Base-by-base conservation (phyloP, 148 eudicot species). In the Spergularia bocconei region DNA sequence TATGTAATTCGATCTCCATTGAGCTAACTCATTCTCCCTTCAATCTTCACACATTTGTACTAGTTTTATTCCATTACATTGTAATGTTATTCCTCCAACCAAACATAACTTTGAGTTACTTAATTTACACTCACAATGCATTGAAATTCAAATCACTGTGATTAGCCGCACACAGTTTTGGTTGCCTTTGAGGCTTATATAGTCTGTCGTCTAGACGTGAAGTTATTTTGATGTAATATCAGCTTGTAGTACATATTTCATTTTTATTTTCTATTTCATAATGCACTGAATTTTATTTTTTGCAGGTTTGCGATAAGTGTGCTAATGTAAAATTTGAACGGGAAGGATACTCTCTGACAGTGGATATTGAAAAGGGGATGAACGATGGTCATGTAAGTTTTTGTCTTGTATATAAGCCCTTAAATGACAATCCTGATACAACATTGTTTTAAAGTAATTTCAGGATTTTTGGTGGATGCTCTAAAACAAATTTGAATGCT, bases 361-460 rank as follows among this genome's bases (percentile, higher is more conserved):
- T 95, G 67, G 99, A 95, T 84, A 89, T 92, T 72, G 99, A 95
- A 87, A 92, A 92, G 84, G 99, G 99, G 73, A 95, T 95, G 97
- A 90, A 91, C 79, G 99, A 95, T 83, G 99, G 99, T 68, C 84
- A 95, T 77, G 99, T 95, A 90, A 85, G 90, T 66, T 78, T 73
- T 72, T 56, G 16, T 36, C 21, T 69, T 70, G 39, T 70, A 57
- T 69, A n/a, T 52, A 2, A 51, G 56, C 75, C 8, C 7, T 44
- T 44, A 44, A 44, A 44, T 44, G 48, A 44, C 48, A 44, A 4
- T 44, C 48, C 48, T 9, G 10, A 9, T 44, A 44, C 48, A 44
- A 6, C 48, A 6, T 29, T 29, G 36, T 29, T 29, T 29, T 11
- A 3, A 0, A 16, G 15, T 19, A 16, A 16, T 1, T 7, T 23